phyloP scores from a whole-genome alignment of 345 rosid genomes.

The Excoecaria agallocha region DNA sequence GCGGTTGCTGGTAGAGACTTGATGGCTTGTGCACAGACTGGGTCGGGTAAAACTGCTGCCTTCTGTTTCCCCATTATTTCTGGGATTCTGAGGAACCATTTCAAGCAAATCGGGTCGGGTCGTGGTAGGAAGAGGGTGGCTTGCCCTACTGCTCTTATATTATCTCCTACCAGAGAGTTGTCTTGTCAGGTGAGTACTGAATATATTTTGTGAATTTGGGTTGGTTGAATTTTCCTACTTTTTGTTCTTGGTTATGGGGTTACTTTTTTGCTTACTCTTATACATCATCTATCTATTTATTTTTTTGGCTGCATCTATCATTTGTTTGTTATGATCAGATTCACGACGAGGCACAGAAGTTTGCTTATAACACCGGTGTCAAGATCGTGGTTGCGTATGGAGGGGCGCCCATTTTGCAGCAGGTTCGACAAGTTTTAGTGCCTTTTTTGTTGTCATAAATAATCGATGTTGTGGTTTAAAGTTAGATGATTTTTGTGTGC shows the following conservation, averaged over 20 bases:
- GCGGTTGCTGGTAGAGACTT: constrained; percentile 50
- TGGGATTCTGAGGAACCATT: constrained; percentile 28
- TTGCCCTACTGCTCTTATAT: constrained; percentile 44
- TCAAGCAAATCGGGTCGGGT: neutral
- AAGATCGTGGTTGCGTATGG: constrained; percentile 47
- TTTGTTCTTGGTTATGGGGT: no score
- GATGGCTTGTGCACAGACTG: constrained; percentile 66
- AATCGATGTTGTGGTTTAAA: neutral
- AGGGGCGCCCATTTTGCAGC: constrained; percentile 44
- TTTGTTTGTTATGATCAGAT: constrained; percentile 28
- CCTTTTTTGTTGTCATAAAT: neutral
- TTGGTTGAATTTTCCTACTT: no score
- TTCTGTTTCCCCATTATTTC: constrained; percentile 51
- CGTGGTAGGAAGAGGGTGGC: constrained; percentile 23
- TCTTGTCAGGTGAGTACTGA: constrained; percentile 43
- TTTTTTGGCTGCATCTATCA: no score
- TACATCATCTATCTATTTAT: neutral
- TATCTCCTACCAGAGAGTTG: constrained; percentile 57
- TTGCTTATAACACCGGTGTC: constrained; percentile 43
- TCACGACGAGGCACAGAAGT: constrained; percentile 50
- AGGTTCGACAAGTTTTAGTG: constrained; percentile 24
- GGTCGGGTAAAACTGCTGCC: constrained; percentile 58
- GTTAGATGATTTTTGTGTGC: neutral
- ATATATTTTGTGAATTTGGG: neutral
- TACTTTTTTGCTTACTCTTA: neutral